Conservation (phyloP, 2,329 filamentous ascomycete genomes). For the Tolypocladium pustulatum region DNA sequence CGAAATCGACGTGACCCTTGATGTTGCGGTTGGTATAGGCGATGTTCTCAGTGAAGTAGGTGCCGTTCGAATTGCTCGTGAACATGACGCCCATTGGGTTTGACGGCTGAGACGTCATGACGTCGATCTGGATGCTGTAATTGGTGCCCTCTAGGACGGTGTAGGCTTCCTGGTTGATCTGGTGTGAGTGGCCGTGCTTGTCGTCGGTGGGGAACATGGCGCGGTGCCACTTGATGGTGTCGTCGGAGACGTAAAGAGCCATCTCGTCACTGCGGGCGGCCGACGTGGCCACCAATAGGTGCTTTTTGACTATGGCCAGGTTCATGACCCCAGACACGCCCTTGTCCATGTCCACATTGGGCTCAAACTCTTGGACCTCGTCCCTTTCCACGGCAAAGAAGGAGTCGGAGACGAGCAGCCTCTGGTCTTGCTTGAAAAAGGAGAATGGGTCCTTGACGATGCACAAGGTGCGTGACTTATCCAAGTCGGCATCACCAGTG, state of each 20-base stretch:
- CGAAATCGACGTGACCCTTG: slow-evolving; percentile 78
- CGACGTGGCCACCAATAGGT: slow-evolving; percentile 71
- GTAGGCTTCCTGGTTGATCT: slow-evolving; percentile 72
- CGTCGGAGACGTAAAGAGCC: slow-evolving; percentile 79
- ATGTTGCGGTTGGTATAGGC: slow-evolving; percentile 82
- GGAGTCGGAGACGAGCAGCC: slow-evolving; percentile 70
- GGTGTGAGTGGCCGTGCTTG: slow-evolving; percentile 56
- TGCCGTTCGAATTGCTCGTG: slow-evolving; percentile 95
- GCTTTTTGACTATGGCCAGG: slow-evolving; percentile 76
- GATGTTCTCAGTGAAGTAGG: slow-evolving; percentile 85
- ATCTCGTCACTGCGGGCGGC: slow-evolving; percentile 78
- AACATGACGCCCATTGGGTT: slow-evolving; percentile 79
- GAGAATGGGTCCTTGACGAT: slow-evolving; percentile 66
- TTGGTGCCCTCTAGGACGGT: slow-evolving; percentile 93
- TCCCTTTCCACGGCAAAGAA: slow-evolving; percentile 54
- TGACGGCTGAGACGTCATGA: slow-evolving; percentile 58
- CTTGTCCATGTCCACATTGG: slow-evolving; percentile 61
- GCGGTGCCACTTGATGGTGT: slow-evolving; percentile 79
- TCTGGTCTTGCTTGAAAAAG: slow-evolving; percentile 61
- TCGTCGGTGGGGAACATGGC: slow-evolving; percentile 80
- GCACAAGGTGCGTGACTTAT: slow-evolving; percentile 67
- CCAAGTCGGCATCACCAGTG: slow-evolving; percentile 52
- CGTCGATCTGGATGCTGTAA: slow-evolving; percentile 95
- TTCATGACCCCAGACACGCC: slow-evolving; percentile 72
- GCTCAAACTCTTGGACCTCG: slow-evolving; percentile 57